phyloP scores from a whole-genome alignment of 106 monocot species.

The Dendrobium officinale region DNA sequence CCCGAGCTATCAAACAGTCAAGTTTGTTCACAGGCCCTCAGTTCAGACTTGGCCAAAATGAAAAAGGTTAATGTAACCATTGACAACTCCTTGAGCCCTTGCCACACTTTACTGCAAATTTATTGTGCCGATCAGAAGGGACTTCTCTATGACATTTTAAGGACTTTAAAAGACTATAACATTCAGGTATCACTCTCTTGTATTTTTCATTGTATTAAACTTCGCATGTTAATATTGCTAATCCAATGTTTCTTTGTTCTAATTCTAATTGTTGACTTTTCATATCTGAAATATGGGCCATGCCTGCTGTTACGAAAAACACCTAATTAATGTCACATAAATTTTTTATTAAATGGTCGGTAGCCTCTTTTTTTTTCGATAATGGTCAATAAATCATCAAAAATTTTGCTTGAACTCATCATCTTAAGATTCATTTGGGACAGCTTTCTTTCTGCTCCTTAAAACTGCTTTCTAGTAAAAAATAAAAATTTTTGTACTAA shows the following conservation, averaged over 20 bases:
- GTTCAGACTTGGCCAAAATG: slow-evolving; percentile 45
- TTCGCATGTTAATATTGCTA: background rate
- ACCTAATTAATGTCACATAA: background rate
- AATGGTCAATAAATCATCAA: no score
- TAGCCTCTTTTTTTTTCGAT: no score
- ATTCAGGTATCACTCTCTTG: slow-evolving; percentile 44
- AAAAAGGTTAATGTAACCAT: slow-evolving; percentile 46
- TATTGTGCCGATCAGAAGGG: slow-evolving; percentile 88
- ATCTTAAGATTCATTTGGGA: no score
- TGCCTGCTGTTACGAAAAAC: background rate
- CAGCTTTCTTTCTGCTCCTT: no score
- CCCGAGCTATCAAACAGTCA: slow-evolving; percentile 40
- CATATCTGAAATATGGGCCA: background rate
- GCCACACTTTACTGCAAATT: slow-evolving; percentile 77
- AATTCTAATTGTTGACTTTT: background rate
- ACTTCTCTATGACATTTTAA: slow-evolving; percentile 91
- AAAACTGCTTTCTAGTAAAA: no score
- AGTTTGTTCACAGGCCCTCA: slow-evolving; percentile 21
- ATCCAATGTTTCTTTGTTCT: background rate
- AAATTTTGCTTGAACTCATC: no score
- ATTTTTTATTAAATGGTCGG: no score
- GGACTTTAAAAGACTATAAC: slow-evolving; percentile 76
- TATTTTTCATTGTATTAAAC: background rate
- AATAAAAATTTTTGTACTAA: no score
- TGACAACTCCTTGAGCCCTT: slow-evolving; percentile 78